Percentiles rank a stretch among this genome's conserved stretches.
These are phyloP conservation scores for Mycosphaerelloides madeirae DNA, from an alignment of 2,329 filamentous ascomycete genomes.

Conservation along the genomic window DNA sequence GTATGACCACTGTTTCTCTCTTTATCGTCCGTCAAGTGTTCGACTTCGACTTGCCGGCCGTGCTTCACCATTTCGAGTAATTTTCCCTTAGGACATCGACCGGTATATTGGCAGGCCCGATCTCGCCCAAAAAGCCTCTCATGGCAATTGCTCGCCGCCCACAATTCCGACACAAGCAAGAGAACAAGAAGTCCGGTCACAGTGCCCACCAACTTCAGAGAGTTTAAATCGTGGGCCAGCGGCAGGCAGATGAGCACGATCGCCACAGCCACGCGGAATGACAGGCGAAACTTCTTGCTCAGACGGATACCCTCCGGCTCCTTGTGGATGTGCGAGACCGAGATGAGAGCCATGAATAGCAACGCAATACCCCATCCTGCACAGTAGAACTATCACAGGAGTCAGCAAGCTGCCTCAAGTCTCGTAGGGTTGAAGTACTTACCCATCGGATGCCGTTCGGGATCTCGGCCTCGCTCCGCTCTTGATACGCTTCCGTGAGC, in stretches of 20 bases:
- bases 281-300: constrained; percentile 48
- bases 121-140: constrained; percentile 15
- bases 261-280: constrained; percentile 48
- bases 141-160: constrained; percentile 20
- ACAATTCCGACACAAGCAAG: constrained; percentile 35
- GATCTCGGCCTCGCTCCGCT: constrained; percentile 49
- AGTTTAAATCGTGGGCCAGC: constrained; percentile 36
- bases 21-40: constrained; percentile 10
- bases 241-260: constrained; percentile 54
- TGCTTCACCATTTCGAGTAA: constrained; percentile 17
- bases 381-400: constrained; percentile 64
- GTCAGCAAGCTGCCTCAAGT: no score
- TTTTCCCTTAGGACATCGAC: constrained; percentile 38
- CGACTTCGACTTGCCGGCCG: constrained; percentile 18
- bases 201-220: constrained; percentile 36
- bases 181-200: constrained; percentile 37
- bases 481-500: constrained; percentile 49
- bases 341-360: constrained; percentile 52
- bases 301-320: constrained; percentile 47
- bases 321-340: constrained; percentile 54
- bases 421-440: no score
- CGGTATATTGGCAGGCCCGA: constrained; percentile 24
- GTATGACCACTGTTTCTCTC: constrained; percentile 16
- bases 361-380: constrained; percentile 56
- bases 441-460: constrained; percentile 52